These are phyloP conservation scores for Polyporus arcularius DNA, from an alignment of 768 basidiomycete genomes.

Conservation along the genomic window DNA sequence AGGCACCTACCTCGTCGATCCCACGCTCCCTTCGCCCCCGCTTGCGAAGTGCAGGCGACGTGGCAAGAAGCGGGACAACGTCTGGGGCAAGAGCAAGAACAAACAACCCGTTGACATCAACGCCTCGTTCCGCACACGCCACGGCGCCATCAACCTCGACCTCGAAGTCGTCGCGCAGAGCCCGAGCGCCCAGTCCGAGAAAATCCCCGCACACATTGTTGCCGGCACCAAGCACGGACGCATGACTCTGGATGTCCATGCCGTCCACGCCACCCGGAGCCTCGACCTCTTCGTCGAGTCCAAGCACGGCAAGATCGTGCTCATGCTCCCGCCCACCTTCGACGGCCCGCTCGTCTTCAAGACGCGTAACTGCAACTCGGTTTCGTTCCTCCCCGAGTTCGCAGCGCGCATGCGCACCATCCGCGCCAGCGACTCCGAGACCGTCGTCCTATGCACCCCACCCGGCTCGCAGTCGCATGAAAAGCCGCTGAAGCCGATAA, in stretches of 20 bases:
- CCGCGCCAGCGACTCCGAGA: constrained; percentile 19
- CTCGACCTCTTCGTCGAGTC: constrained; percentile 19
- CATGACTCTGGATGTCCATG: constrained; percentile 23
- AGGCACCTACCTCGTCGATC: constrained; percentile 23
- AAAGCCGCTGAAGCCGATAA: not conserved
- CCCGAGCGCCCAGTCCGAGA: constrained; percentile 2
- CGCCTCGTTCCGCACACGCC: constrained; percentile 27
- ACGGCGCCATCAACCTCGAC: constrained; percentile 26
- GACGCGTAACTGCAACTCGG: not conserved
- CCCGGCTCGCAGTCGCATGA: not conserved
- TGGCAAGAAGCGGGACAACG: not conserved
- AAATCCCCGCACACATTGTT: constrained; percentile 14
- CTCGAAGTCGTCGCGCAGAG: constrained; percentile 20
- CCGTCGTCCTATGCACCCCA: constrained; percentile 13
- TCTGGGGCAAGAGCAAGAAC: constrained; percentile 3
- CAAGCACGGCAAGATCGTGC: constrained; percentile 12
- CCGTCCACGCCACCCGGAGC: constrained; percentile 10
- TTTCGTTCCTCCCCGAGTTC: constrained; percentile 22
- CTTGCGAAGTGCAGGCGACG: not conserved
- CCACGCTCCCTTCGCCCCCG: constrained; percentile 3
- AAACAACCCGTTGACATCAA: constrained; percentile 12
- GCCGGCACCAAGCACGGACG: constrained; percentile 22
- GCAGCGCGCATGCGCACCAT: constrained; percentile 20
- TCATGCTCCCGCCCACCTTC: constrained; percentile 24
- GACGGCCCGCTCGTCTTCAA: constrained; percentile 19